phyloP scores from a whole-genome alignment of 202 grass and related monocot species.

The Panicum virgatum region DNA sequence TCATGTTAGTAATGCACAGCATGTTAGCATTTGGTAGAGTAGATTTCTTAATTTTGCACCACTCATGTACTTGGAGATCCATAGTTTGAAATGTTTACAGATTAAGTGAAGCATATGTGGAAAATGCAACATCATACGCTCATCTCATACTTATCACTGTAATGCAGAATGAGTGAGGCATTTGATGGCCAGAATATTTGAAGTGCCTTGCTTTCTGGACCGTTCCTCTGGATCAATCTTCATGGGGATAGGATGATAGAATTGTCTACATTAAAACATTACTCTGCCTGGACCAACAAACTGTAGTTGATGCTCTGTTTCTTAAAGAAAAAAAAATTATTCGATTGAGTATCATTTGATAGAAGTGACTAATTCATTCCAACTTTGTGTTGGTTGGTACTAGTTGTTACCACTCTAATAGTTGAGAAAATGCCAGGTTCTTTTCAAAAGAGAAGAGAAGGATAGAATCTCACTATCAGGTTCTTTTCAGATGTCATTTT shows the following conservation, averaged over 20 bases:
- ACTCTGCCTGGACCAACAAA: neutral
- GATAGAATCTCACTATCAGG: neutral
- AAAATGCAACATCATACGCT: neutral
- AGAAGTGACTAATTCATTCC: neutral
- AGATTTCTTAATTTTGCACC: neutral
- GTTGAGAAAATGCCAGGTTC: neutral
- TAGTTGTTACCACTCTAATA: constrained; percentile 3
- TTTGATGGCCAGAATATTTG: neutral
- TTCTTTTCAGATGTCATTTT: neutral
- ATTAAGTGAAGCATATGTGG: too few relatives aligned
- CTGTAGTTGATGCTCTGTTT: constrained; percentile 1
- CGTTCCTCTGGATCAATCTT: neutral
- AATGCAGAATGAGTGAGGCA: neutral
- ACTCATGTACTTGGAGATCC: neutral
- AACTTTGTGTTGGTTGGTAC: constrained; percentile 7
- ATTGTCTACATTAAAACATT: neutral
- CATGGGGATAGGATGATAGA: neutral
- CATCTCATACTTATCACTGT: neutral
- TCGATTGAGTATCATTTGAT: neutral
- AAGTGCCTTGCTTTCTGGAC: neutral
- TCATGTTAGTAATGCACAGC: neutral
- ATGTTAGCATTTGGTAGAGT: neutral
- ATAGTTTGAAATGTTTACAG: neutral
- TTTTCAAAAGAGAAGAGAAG: constrained; percentile 1
- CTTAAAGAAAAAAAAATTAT: neutral